phyloP scores from a whole-genome alignment of 2,329 filamentous ascomycete species.

The Endoconidiophora laricicola region DNA sequence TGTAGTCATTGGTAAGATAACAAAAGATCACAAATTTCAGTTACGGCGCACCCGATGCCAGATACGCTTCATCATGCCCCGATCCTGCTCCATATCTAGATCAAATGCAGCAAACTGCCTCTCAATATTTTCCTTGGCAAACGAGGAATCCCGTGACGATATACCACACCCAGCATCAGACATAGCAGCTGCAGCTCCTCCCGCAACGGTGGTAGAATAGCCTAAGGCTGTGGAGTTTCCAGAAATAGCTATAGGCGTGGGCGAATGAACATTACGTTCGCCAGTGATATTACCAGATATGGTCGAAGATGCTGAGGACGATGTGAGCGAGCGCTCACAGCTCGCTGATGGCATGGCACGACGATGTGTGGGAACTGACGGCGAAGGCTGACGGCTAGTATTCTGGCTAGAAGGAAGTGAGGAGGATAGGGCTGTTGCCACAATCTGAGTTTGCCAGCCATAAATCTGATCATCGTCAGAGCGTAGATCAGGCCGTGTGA shows the following conservation, averaged over 20 bases:
- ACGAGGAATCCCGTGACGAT: slow-evolving; percentile 14
- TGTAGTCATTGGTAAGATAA: no score
- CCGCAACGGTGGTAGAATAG: slow-evolving; percentile 3
- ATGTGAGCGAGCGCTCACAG: not conserved
- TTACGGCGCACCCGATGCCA: slow-evolving; percentile 38
- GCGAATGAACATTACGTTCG: not conserved
- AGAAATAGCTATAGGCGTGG: not conserved
- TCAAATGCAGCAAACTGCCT: slow-evolving; percentile 37
- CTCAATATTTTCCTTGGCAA: slow-evolving; percentile 37
- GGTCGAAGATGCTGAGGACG: not conserved
- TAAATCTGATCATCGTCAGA: slow-evolving; percentile 57
- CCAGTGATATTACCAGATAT: not conserved
- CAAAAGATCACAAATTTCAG: not conserved
- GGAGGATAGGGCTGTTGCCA: not conserved
- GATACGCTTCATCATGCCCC: slow-evolving; percentile 42
- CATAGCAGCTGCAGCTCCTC: slow-evolving; percentile 18
- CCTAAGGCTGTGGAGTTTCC: not conserved
- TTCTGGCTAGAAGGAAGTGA: slow-evolving; percentile 5
- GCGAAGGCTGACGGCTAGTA: slow-evolving; percentile 5
- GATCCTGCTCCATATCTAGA: slow-evolving; percentile 32
- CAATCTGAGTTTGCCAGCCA: slow-evolving; percentile 37
- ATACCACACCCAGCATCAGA: slow-evolving; percentile 14
- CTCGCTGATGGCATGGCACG: no score
- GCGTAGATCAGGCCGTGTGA: slow-evolving; percentile 76
- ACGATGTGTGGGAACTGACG: not conserved